phyloP scores from a whole-genome alignment of 2,329 filamentous ascomycete species.

The Epichloe coenophiala region DNA sequence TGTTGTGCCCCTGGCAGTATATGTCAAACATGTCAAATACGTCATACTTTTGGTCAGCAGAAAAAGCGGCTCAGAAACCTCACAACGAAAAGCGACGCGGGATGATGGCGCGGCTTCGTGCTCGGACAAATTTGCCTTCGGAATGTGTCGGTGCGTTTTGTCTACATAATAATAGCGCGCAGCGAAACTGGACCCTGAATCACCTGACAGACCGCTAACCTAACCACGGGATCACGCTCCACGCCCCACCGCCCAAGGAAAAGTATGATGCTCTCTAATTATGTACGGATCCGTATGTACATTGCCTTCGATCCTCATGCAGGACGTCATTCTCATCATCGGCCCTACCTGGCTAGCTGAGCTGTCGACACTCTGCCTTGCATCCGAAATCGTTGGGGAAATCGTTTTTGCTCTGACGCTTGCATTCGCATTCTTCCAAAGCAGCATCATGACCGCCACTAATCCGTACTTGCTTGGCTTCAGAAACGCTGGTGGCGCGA shows the following conservation, averaged over 20 bases:
- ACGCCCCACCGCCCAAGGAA: neutral
- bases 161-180: no score
- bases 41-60: neutral
- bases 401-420: no score
- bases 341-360: neutral
- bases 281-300: neutral
- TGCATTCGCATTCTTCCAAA: no score
- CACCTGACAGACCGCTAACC: no score
- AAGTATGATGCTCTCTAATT: neutral
- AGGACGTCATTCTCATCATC: slow-evolving; percentile 3
- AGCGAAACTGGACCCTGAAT: no score
- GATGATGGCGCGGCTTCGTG: neutral
- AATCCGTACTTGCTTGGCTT: neutral
- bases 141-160: no score
- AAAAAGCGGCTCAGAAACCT: neutral
- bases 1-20: no score
- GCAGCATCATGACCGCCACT: neutral
- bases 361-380: no score
- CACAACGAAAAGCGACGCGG: neutral
- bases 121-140: no score
- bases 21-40: neutral
- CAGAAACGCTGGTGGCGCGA: neutral
- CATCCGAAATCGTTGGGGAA: no score
- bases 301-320: neutral
- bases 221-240: neutral